These are phyloP conservation scores for Sanghuangporus sanghuang DNA, from an alignment of 1,284 basidiomycete genomes.

Conservation along the genomic window DNA sequence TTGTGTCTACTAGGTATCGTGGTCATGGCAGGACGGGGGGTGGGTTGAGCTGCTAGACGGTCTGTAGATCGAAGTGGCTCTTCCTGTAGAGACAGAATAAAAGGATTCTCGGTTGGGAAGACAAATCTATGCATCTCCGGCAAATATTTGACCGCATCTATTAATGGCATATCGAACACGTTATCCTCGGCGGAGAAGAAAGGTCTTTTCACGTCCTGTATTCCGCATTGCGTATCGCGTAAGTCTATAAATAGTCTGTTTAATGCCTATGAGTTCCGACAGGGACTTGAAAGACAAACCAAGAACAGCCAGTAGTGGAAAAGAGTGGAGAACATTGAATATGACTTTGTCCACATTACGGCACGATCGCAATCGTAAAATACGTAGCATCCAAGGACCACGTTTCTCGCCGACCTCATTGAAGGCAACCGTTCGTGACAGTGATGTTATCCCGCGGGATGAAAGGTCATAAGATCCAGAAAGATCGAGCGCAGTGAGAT, in stretches of 20 bases:
- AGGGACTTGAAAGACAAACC: constrained; percentile 33
- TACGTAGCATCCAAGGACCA: constrained; percentile 54
- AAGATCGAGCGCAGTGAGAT: constrained; percentile 56
- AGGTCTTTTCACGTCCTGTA: neutral
- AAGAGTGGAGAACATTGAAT: constrained; percentile 34
- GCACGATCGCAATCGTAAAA: constrained; percentile 48
- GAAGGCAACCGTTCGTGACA: constrained; percentile 34
- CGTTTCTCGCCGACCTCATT: constrained; percentile 25
- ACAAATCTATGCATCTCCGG: neutral
- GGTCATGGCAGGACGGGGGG: neutral
- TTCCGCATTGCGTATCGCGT: constrained; percentile 7
- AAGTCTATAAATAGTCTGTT: constrained; percentile 3
- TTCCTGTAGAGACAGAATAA: constrained; percentile 2
- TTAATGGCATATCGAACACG: constrained; percentile 2
- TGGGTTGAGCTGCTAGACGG: neutral
- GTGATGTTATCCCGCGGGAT: constrained; percentile 42
- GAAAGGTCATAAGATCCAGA: constrained; percentile 44
- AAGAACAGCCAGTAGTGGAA: constrained; percentile 51
- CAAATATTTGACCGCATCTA: constrained; percentile 2
- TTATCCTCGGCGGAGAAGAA: neutral
- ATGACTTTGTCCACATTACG: constrained; percentile 36
- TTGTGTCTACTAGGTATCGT: constrained; percentile 8
- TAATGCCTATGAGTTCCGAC: neutral
- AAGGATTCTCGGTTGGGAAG: constrained; percentile 1
- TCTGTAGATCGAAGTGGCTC: neutral